These are phyloP conservation scores for Abrus precatorius DNA, from an alignment of 306 rosid genomes.

Conservation along the genomic window DNA sequence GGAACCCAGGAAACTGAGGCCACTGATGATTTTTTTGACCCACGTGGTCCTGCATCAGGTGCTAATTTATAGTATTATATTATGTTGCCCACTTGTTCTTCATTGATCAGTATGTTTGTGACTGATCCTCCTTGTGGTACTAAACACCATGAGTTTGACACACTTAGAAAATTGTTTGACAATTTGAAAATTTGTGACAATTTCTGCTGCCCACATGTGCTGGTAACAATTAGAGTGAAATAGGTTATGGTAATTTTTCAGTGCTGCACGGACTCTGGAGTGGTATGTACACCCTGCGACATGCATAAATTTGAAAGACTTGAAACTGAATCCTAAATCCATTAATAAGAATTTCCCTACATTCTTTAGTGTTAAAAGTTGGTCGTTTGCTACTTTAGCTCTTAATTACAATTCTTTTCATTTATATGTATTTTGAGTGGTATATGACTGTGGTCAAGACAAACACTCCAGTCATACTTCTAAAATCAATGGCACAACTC, in stretches of 20 bases:
- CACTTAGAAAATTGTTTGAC: not conserved
- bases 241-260: not conserved
- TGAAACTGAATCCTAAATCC: slow-evolving; percentile 22
- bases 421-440: slow-evolving; percentile 7
- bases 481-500: slow-evolving; percentile 25
- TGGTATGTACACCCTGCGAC: not conserved
- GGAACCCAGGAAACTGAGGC: slow-evolving; percentile 63
- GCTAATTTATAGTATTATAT: slow-evolving; percentile 32
- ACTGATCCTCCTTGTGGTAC: not conserved
- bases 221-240: slow-evolving; percentile 24
- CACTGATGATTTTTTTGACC: slow-evolving; percentile 94
- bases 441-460: slow-evolving; percentile 9
- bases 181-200: not conserved
- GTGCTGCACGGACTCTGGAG: slow-evolving; percentile 1
- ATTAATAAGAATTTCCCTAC: slow-evolving; percentile 10
- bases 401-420: not conserved
- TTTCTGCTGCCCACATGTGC: slow-evolving; percentile 3
- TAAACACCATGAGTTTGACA: slow-evolving; percentile 11
- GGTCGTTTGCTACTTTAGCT: slow-evolving; percentile 5
- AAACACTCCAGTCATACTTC: not conserved
- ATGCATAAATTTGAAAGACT: slow-evolving; percentile 14
- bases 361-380: slow-evolving; percentile 13
- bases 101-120: slow-evolving; percentile 22
- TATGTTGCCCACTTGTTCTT: slow-evolving; percentile 26
- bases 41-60: slow-evolving; percentile 84